Conservation (phyloP, 768 basidiomycete genomes). For the Podaxis mareebaensis region DNA sequence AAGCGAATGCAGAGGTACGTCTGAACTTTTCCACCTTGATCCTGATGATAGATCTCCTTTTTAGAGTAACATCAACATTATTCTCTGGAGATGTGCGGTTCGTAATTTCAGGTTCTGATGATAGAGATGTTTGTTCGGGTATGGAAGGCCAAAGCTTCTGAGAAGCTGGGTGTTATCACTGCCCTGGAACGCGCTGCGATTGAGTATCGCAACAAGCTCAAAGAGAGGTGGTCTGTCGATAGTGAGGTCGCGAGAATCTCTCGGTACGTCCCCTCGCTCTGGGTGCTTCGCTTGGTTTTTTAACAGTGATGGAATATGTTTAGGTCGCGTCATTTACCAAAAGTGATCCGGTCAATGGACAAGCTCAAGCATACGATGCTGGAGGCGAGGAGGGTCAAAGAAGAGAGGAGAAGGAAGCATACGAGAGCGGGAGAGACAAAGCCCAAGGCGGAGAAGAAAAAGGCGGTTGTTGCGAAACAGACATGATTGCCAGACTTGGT, state of each 20-base stretch:
- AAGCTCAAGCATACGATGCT: constrained; percentile 93
- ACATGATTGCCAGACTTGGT: constrained; percentile 30
- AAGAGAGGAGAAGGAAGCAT: constrained; percentile 89
- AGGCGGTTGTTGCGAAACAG: constrained; percentile 82
- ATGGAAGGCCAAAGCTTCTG: constrained; percentile 93
- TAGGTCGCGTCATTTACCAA: constrained; percentile 83
- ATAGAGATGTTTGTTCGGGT: constrained; percentile 83
- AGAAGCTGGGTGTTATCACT: constrained; percentile 89
- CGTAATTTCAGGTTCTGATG: constrained; percentile 88
- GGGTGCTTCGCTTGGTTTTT: background rate
- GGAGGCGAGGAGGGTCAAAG: constrained; percentile 86
- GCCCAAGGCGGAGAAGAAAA: constrained; percentile 91
- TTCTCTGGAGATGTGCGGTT: constrained; percentile 92
- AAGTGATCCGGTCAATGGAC: constrained; percentile 84
- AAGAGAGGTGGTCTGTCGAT: constrained; percentile 88
- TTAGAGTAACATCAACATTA: constrained; percentile 82
- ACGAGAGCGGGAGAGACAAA: constrained; percentile 83
- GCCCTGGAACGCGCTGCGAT: constrained; percentile 88
- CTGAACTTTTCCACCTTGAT: background rate
- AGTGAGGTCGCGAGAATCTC: constrained; percentile 77
- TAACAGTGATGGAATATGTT: constrained; percentile 1
- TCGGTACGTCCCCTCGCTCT: constrained; percentile 50
- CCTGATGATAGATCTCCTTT: background rate
- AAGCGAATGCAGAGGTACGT: constrained; percentile 95
- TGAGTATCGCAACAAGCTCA: constrained; percentile 88